Base-by-base conservation (phyloP, 306 rosid species). In the Luffa aegyptiaca region DNA sequence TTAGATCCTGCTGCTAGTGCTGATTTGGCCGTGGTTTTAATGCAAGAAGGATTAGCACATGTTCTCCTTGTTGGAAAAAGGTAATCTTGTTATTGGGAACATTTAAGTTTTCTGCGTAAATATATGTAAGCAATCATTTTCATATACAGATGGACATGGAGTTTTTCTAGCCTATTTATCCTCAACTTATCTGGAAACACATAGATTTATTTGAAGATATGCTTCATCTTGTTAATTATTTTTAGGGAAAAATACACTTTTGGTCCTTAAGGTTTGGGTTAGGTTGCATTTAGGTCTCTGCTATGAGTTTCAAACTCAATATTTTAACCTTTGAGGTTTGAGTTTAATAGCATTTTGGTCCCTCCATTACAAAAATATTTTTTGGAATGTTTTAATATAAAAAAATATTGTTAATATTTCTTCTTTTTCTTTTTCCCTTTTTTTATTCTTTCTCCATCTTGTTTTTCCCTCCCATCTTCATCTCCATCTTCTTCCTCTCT, bases 21-120 rank as follows among this genome's bases (percentile, higher is more conserved):
- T 81, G 99, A 95, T 86, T 86, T 95, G 78, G 97, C 97, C 72
- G 99, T 95, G 81, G 89, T 95, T 77, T 88, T 95, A 86, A 95
- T 95, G 99, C 99, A 95, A 91, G 97, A 95, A 90, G 99, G 99
- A 83, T 83, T 95, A 79, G 97, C 99, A 3, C 97, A 95, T 87
- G 84, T 95, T 80, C 89, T 91, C 69, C 97, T 95, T 76, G 66
- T 95, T 63, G 99, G 99, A 78, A 93, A 86, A 89, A 95, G 97
- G 99, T 95, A 84, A 61, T 51, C 58, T 16, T 49, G 55, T 81
- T 48, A 57, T 20, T 37, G 46, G 77, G 63, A 45, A 10, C 73
- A 26, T 75, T 76, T 11, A 20, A 20, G 57, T 77, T 65, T 55
- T 66, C 37, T 26, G 8, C 35, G 9, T 2, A n/a, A 21, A 33